phyloP scores from a whole-genome alignment of 176 grass and related monocot genomes.

The Otatea glauca region DNA sequence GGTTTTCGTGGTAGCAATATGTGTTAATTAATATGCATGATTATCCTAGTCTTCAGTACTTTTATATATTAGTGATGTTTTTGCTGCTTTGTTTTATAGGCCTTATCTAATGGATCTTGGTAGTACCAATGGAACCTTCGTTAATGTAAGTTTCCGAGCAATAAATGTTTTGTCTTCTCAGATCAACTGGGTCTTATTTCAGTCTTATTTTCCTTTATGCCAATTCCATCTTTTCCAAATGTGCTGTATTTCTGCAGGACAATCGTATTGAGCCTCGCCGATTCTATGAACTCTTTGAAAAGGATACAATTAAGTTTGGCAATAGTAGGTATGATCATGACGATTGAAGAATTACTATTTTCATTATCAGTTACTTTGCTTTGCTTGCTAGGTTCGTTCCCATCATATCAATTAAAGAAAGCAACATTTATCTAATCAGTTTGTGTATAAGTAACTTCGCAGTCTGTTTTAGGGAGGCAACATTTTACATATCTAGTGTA shows the following conservation, averaged over 20 bases:
- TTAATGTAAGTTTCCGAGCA: conserved; percentile 74
- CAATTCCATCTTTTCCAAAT: conserved; percentile 14
- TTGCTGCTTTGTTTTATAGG: conserved; percentile 46
- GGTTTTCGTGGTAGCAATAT: neutral
- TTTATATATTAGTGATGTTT: conserved; percentile 20
- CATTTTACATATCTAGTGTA: too few relatives aligned
- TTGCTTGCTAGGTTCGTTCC: neutral
- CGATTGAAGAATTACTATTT: neutral
- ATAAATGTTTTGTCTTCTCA: conserved; percentile 24
- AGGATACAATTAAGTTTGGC: conserved; percentile 93
- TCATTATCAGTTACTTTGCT: neutral
- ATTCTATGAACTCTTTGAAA: conserved; percentile 97
- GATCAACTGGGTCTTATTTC: neutral
- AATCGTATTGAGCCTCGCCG: conserved; percentile 79
- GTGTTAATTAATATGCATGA: neutral
- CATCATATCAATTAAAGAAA: conserved; percentile 13
- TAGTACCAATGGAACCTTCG: conserved; percentile 89
- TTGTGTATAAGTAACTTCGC: neutral
- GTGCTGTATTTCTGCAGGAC: conserved; percentile 57
- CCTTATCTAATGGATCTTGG: conserved; percentile 97
- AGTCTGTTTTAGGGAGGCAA: neutral
- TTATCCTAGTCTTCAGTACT: neutral
- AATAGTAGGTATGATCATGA: conserved; percentile 79
- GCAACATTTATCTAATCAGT: neutral
- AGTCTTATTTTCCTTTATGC: neutral